Percentiles rank a stretch among this genome's conserved stretches.
Conservation (phyloP, 345 rosid genomes). For the Kandelia obovata region DNA sequence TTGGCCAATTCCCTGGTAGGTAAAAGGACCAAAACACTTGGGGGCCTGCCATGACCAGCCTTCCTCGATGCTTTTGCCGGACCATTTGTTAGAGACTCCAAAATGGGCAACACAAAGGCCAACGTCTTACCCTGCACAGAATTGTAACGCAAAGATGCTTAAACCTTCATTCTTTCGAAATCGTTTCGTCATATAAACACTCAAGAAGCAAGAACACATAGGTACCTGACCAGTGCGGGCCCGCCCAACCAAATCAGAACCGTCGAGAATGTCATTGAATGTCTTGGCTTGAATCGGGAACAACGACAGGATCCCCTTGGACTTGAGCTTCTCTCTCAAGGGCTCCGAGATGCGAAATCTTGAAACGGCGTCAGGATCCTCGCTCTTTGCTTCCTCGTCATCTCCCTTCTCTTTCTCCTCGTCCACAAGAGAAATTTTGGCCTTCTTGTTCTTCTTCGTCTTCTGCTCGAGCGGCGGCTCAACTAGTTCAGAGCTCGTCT, state of each 20-base stretch:
- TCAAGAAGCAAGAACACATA: background rate
- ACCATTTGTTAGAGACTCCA: constrained; percentile 87
- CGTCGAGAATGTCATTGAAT: constrained; percentile 64
- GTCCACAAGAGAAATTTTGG: constrained; percentile 13
- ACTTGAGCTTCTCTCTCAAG: constrained; percentile 55
- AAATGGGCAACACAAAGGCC: constrained; percentile 92
- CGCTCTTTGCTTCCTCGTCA: constrained; percentile 43
- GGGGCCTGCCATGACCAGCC: constrained; percentile 78
- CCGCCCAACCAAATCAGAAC: constrained; percentile 85
- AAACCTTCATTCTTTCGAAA: too few species aligned
- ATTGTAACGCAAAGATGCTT: background rate
- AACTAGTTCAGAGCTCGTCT: constrained; percentile 70
- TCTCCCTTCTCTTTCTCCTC: constrained; percentile 29
- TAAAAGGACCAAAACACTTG: constrained; percentile 85
- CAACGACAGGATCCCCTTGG: constrained; percentile 73
- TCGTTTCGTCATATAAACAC: too few species aligned
- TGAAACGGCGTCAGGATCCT: constrained; percentile 62
- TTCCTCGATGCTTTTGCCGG: constrained; percentile 51
- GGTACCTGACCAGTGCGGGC: constrained; percentile 96
- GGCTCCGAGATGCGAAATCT: constrained; percentile 71
- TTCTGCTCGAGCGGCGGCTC: constrained; percentile 39
- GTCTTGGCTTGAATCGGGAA: constrained; percentile 92
- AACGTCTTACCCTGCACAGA: constrained; percentile 79
- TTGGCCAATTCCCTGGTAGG: constrained; percentile 95
- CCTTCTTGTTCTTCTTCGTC: constrained; percentile 51